Base-by-base conservation (phyloP, 331 rosid species). In the Prunus yedoensis region DNA sequence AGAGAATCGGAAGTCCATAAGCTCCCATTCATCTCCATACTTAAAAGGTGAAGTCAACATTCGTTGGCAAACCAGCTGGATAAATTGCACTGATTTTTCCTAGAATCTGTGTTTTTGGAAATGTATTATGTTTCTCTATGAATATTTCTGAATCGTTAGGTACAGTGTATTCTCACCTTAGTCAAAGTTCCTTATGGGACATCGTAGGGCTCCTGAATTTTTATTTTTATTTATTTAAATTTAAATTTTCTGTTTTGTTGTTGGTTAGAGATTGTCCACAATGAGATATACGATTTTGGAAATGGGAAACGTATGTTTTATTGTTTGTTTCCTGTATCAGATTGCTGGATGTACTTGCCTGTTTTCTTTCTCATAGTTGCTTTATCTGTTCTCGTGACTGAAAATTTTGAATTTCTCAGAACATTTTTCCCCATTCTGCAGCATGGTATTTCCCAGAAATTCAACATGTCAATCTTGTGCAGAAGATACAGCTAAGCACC, bases 51-150 rank as follows among this genome's bases (percentile, higher is more conserved):
- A 41, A 30, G 82, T 72, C 82, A 79, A 66, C 63, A 15, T 46
- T 27, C n/a, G 82, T 79, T 79, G 82, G 60, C 74, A 25, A 65
- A 64, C 65, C 74, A 66, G 45, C 18, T 3, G 46, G n/a, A 43
- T 58, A 45, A 45, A 56, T 43, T 43, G 23, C 46, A 2, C 21
- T 11, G 76, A 56, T 56, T 71, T 63, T 70, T 12, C 16, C 1
- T 13, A 13, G 76, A 72, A 45, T 57, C 56, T 3, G 21, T 72
- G 68, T 23, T 5, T 16, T 32, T 38, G 13, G 63, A 73, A 16
- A 5, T 58, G 46, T 58, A 25, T 58, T 6, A 15, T n/a, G 35
- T 16, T 56, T 58, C 12, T 16, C 57, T 52, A 0, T 17, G 20
- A 52, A 28, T 10, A 28, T 17, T 50, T 49, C 16, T 4, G 17